Base-by-base conservation (phyloP, 306 rosid genomes). In the Purshia tridentata region DNA sequence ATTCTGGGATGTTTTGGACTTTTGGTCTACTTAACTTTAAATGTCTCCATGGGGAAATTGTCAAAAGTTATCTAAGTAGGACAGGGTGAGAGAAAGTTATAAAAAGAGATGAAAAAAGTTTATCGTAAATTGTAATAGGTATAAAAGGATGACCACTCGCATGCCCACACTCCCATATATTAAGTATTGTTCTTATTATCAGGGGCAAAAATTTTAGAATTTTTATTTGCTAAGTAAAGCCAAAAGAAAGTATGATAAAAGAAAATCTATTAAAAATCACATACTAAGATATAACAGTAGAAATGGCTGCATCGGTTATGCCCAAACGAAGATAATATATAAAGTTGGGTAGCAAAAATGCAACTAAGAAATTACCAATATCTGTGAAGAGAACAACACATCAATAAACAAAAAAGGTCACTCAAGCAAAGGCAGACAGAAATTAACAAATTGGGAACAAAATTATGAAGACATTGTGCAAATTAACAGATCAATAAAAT, bases 261-360 rank as follows among this genome's bases (percentile, higher is more conserved):
- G 20, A 67, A 12, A 76, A 51, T 77, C 39, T 50, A 50, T 47
- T 13, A 61, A 76, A 67, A 78, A 78, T 66, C 55, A 80, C 97
- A 69, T 89, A 94, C 99, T 94, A 97, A 69, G 98, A 94, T 72
- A 91, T 62, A 78, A 94, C 97, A 10, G 95, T 87, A 67, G 99
- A 89, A 66, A 91, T 77, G 80, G 95, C 97, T 22, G 99, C 99
- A 54, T 97, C 99, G 71, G 84, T 86, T 76, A 79, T 87, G 55
- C 99, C 97, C 97, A 91, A 76, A 76, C 74, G 72, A 73, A 89
- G 85, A 81, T 74, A 80, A 83, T 91, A 87, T 81, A 94, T 94
- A 59, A 91, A 91, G 65, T 86, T 67, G 61, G 99, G 99, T 79
- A 86, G 87, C 58, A 91, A 87, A 76, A 90, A 46, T 53, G 87